Percentiles rank a stretch among this genome's conserved stretches.
Conservation (phyloP, 225 moss, liverwort and hornwort genomes). For the Polytrichum commune region DNA sequence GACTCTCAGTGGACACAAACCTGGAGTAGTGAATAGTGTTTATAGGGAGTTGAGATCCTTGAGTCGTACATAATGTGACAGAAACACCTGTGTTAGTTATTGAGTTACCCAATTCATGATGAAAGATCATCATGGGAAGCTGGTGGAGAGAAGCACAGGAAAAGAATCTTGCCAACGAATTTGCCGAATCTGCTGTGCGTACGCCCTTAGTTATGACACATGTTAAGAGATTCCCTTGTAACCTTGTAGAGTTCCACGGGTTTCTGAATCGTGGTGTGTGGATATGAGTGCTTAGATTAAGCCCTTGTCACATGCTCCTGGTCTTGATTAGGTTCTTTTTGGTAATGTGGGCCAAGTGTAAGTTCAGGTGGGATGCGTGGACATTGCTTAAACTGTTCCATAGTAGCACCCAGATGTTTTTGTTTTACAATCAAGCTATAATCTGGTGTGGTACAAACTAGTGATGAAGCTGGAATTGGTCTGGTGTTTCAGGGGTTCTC, state of each 20-base stretch:
- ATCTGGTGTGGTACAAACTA: background rate
- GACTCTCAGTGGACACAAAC: background rate
- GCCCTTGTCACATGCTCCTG: conserved; percentile 12
- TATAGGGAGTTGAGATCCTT: conserved; percentile 27
- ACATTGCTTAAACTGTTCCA: background rate
- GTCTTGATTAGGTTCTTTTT: conserved; percentile 2
- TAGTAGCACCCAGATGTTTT: conserved; percentile 1
- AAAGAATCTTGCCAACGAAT: conserved; percentile 22
- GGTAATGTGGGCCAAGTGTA: background rate
- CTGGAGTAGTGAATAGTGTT: conserved; percentile 6
- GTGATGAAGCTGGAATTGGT: too few relatives aligned
- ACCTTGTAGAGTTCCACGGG: conserved; percentile 28
- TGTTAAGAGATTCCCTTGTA: conserved; percentile 3
- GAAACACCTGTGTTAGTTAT: conserved; percentile 14
- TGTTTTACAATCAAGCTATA: background rate
- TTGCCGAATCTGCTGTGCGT: conserved; percentile 25
- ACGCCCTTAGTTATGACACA: conserved; percentile 1
- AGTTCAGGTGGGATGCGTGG: background rate
- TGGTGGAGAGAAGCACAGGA: conserved; percentile 36
- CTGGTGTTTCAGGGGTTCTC: too few relatives aligned
- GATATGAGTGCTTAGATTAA: conserved; percentile 25
- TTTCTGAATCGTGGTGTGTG: conserved; percentile 14
- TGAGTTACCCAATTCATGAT: too few relatives aligned
- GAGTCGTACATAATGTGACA: conserved; percentile 31
- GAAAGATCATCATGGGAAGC: too few relatives aligned